phyloP scores from a whole-genome alignment of 1,139 yeast species.

The Wickerhamomyces sp. region DNA sequence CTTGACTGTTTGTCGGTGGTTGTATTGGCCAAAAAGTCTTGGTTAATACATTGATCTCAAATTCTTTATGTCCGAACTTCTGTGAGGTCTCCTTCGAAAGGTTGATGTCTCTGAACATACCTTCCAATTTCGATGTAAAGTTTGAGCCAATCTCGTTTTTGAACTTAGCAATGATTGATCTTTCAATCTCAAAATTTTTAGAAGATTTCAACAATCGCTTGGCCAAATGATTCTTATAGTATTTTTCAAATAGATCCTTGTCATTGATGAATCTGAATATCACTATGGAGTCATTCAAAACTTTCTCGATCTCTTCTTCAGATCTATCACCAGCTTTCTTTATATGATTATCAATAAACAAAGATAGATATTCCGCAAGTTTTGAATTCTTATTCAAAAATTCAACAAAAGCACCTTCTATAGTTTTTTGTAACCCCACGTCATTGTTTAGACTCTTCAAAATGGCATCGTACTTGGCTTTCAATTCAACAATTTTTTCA shows the following conservation, averaged over 20 bases:
- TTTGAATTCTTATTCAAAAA: conserved; percentile 55
- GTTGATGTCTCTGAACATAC: conserved; percentile 83
- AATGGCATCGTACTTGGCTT: conserved; percentile 46
- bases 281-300: conserved; percentile 50
- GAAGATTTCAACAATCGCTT: conserved; percentile 62
- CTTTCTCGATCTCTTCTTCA: conserved; percentile 48
- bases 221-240: conserved; percentile 86
- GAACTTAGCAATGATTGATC: conserved; percentile 60
- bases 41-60: conserved; percentile 52
- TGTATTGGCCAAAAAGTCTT: conserved; percentile 61
- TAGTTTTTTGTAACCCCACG: conserved; percentile 44
- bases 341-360: conserved; percentile 68
- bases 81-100: conserved; percentile 55
- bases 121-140: conserved; percentile 75
- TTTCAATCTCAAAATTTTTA: conserved; percentile 51
- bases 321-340: conserved; percentile 53
- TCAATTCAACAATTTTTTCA: conserved; percentile 49
- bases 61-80: conserved; percentile 40
- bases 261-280: conserved; percentile 71
- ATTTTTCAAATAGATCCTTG: conserved; percentile 82
- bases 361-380: conserved; percentile 68
- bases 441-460: conserved; percentile 44
- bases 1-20: conserved; percentile 41
- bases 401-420: conserved; percentile 58
- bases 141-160: conserved; percentile 78